Conservation (phyloP, 2,329 filamentous ascomycete genomes). For the Aspergillus calidoustus region DNA sequence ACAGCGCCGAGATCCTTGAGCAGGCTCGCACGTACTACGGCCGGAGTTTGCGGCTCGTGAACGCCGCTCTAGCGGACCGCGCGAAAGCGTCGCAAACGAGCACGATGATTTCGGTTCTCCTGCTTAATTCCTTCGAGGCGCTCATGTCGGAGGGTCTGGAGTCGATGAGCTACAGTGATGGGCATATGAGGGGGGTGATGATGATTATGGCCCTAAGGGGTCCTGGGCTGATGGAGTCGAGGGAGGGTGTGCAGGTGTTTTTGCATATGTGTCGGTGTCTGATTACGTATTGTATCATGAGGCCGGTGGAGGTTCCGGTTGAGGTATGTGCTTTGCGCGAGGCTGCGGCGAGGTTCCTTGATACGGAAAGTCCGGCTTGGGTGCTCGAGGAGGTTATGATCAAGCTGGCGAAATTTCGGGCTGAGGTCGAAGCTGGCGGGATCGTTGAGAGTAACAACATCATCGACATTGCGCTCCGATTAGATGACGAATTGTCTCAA, state of each 20-base stretch:
- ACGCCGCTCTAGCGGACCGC: conserved; percentile 1
- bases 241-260: conserved; percentile 21
- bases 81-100: conserved; percentile 4
- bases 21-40: conserved; percentile 17
- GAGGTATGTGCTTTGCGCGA: conserved; percentile 11
- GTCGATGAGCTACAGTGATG: conserved; percentile 12
- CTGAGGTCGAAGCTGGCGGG: background rate
- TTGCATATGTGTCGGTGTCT: conserved; percentile 21
- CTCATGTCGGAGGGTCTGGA: conserved; percentile 9
- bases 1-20: conserved; percentile 8
- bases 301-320: conserved; percentile 10
- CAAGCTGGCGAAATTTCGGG: conserved; percentile 3
- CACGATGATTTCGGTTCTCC: conserved; percentile 19
- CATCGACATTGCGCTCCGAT: background rate
- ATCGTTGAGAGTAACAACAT: background rate
- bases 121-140: conserved; percentile 20
- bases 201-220: conserved; percentile 13
- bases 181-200: conserved; percentile 21
- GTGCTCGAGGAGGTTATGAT: background rate
- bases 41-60: conserved; percentile 12
- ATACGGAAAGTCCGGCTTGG: conserved; percentile 5
- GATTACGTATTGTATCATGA: conserved; percentile 15
- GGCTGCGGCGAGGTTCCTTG: background rate
- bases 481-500: conserved; percentile 4
- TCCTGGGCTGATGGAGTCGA: conserved; percentile 5